Evolutionary conservation across 169 alveolate genomes (phyloP), one percentile per base, ranked within the genome.

Genomic region (Prorocentrum cordatum): DNA sequence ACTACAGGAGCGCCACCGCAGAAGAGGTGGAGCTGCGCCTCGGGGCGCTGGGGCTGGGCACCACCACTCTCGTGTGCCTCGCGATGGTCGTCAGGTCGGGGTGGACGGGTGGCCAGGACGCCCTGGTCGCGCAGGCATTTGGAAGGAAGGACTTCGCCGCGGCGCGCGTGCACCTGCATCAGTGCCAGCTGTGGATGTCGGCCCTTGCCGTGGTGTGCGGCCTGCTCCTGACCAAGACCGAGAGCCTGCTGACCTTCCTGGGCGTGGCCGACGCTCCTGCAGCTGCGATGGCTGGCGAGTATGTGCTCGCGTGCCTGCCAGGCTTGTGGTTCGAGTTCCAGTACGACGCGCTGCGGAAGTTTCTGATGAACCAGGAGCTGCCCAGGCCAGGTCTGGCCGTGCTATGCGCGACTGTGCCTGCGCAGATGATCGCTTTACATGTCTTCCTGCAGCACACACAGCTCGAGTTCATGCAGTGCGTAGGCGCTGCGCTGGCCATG

Each of bases 301-400:
- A 75, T 35, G 87, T 75, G 3, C 72, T 75, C 27, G 72, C 59
- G 1, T 75, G 87, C 39, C 32, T 75, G 24, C 87, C 87, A 5
- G 87, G 87, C 9, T 71, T 75, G 5, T 75, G 87, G 87, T 72
- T 75, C 10, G 87, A 75, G 36, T 75, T 75, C 58, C 87, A 75
- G 87, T 75, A 75, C 31, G 87, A 75, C 42, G 67, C 87, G 5
- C 50, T 75, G 32, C 50, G 72, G 39, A 75, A 75, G 35, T 75
- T 75, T 72, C 36, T 75, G 72, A 75, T 75, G 87, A 75, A 75
- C 36, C 87, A 75, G 72, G 72, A 75, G 29, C 50, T 75, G 45
- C 87, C 87, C 20, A 54, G 72, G 16, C 87, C 87, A 47, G 87
- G 87, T 3, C 20, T 26, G 33, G n/a, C n/a, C n/a, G n/a, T n/a